Percentiles rank a stretch among this genome's conserved stretches.
Evolutionary conservation across 2,329 filamentous ascomycete species (phyloP).

Genomic region (Alternaria triticimaculans): DNA sequence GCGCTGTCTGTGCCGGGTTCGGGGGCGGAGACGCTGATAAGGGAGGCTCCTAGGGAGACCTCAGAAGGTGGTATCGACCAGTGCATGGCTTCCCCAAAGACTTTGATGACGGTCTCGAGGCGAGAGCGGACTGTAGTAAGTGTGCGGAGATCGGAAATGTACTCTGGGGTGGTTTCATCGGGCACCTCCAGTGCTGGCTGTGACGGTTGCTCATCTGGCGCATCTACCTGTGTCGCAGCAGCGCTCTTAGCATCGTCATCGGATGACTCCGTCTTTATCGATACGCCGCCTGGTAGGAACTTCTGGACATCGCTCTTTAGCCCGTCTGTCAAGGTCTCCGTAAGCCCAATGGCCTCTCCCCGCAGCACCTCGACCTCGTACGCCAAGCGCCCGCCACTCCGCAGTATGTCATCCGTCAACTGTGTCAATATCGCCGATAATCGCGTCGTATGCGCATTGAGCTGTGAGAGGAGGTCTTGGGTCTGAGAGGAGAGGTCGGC

Average conservation of each 20-base stretch:
- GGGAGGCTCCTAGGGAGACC: slow-evolving; percentile 80
- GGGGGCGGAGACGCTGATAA: slow-evolving; percentile 88
- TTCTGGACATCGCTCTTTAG: slow-evolving; percentile 74
- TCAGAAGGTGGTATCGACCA: slow-evolving; percentile 92
- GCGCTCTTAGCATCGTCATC: slow-evolving; percentile 9
- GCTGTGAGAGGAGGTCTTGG: slow-evolving; percentile 82
- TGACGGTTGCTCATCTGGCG: not conserved
- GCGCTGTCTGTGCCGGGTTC: slow-evolving; percentile 71
- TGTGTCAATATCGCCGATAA: slow-evolving; percentile 83
- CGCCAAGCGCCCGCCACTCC: slow-evolving; percentile 84
- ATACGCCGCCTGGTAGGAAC: slow-evolving; percentile 66
- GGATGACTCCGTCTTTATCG: slow-evolving; percentile 10
- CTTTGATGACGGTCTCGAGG: slow-evolving; percentile 88
- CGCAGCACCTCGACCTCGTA: slow-evolving; percentile 94
- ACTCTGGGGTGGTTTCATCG: slow-evolving; percentile 47
- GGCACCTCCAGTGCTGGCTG: not conserved
- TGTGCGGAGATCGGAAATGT: slow-evolving; percentile 80
- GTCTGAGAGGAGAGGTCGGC: slow-evolving; percentile 81
- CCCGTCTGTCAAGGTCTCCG: slow-evolving; percentile 76
- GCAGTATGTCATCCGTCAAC: slow-evolving; percentile 91
- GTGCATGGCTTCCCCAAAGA: slow-evolving; percentile 94
- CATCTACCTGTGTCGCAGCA: not conserved
- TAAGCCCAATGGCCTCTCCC: slow-evolving; percentile 83
- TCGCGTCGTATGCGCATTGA: slow-evolving; percentile 86
- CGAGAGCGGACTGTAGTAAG: slow-evolving; percentile 81